Evolutionary conservation across 2,329 filamentous ascomycete species (phyloP), one percentile per base, ranked within the genome.

Genomic region (Ploettnerulaceae sp.): DNA sequence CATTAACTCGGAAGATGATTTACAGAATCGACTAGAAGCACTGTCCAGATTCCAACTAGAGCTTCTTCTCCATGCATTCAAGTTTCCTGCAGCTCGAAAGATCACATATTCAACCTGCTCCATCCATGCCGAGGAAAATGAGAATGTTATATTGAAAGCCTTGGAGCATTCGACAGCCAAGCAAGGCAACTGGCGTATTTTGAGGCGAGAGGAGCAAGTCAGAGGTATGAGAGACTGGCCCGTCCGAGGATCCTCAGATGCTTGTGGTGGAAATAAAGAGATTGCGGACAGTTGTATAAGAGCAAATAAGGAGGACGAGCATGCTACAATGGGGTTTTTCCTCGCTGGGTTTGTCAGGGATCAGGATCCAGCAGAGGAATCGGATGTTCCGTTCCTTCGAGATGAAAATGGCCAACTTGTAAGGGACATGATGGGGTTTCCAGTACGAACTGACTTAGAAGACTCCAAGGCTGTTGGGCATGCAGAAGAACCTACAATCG

Each of bases 41-140:
- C 73, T 98, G 1, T 82, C 90, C 0, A 75, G 77, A 2, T 93
- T 97, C 57, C 93, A 98, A 66, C 75, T 90, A 5, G 79, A 78
- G 20, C 79, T 97, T 8, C 71, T 98, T 2, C 74, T 84, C 36
- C 93, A 96, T 63, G 90, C 93, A 0, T 84, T 97, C 67, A 67
- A 71, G 17, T 98, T 97, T 57, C 84, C 89, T 0, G 72, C 76
- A 1, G 89, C 88, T 0, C 74, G 65, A 9, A 83, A 80, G 55
- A 82, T 97, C 33, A 90, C 88, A 0, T 98, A 97, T 64, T 95
- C 89, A 25, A 97, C 93, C 0, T 98, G 93, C 64, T 97, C 91
- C 0, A 71, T 95, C 2, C 84, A 97, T 63, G 77, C 79, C 0
- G 78, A 86, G 55, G 93, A 98, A 65, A 97, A 98, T 59, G 93